Conservation (phyloP, 805 yeast species). For the Ogataea haglerorum region DNA sequence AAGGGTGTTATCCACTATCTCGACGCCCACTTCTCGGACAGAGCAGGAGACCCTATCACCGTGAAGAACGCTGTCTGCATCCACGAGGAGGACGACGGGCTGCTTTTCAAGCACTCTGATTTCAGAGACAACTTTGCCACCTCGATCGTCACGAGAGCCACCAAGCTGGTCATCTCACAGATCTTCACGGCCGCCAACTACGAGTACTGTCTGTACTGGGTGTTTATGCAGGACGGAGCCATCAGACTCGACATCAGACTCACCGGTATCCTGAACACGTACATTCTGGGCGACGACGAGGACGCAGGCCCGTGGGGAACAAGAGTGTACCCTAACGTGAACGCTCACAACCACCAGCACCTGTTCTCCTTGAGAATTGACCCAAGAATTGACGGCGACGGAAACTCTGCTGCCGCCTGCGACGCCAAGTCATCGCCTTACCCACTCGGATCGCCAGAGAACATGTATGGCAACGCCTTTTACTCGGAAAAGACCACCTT, state of each 20-base stretch:
- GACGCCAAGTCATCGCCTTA: slow-evolving; percentile 61
- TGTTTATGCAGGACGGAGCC: slow-evolving; percentile 79
- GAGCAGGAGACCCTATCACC: slow-evolving; percentile 65
- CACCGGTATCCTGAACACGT: slow-evolving; percentile 81
- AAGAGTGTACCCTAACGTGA: slow-evolving; percentile 71
- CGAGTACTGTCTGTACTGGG: slow-evolving; percentile 83
- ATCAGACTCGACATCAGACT: slow-evolving; percentile 75
- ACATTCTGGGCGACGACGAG: slow-evolving; percentile 60
- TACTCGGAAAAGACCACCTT: slow-evolving; percentile 60
- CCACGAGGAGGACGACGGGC: slow-evolving; percentile 83
- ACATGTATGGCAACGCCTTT: slow-evolving; percentile 78
- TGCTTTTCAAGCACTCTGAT: slow-evolving; percentile 78
- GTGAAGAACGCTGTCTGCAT: slow-evolving; percentile 77
- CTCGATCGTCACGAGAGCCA: slow-evolving; percentile 70
- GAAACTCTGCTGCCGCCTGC: slow-evolving; percentile 65
- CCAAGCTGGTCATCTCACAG: slow-evolving; percentile 70
- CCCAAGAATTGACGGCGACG: slow-evolving; percentile 79
- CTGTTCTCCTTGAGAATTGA: slow-evolving; percentile 73
- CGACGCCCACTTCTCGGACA: slow-evolving; percentile 72
- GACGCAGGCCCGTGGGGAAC: slow-evolving; percentile 77
- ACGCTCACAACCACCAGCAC: slow-evolving; percentile 87
- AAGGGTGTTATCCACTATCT: slow-evolving; percentile 81
- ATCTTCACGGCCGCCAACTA: slow-evolving; percentile 85
- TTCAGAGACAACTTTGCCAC: slow-evolving; percentile 78
- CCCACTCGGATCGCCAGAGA: slow-evolving; percentile 63